Evolutionary conservation across 2,329 filamentous ascomycete genomes (phyloP), one percentile per base, ranked within the genome.

Genomic region (Curvularia sp.): DNA sequence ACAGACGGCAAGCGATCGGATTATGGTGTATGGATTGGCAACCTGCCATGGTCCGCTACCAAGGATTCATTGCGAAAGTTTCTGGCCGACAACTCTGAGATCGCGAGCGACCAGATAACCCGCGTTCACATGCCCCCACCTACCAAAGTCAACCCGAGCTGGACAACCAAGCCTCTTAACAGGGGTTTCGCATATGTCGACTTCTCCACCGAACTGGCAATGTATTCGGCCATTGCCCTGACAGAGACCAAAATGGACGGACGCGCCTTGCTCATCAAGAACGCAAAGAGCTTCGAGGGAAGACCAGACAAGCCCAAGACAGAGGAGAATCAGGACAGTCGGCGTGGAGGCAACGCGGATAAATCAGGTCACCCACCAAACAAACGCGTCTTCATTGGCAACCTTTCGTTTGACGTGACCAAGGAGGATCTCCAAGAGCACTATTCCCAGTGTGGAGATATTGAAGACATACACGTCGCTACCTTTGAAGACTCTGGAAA

Each of bases 111-210:
- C 48, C 85, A 88, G 61, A 95, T 99, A 66, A 96, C 93, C 1
- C 86, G 95, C 59, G 82, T 98, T 50, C 89, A 97, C 77, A 81
- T 97, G 72, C 93, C 93, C 1, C 85, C 80, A 21, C 81, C 83
- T 3, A 74, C 70, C 6, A 73, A 74, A 30, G 67, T 73, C 5
- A 71, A 71, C 34, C 68, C 71, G 21, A 71, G 63, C 13, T 79
- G 80, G 64, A 81, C 80, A 64, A 78, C 77, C 32, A 86, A 83
- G 68, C 78, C 84, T 21, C 82, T 88, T 69, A 99, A 98, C 81
- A 94, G 90, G 78, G 96, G 95, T 15, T 99, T 97, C 74, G 95
- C 95, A 53, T 99, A 99, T 74, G 88, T 99, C 64, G 96, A 99
- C 76, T 97, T 99, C 74, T 81, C 87, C 45, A 89, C 85, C 23